Percentiles rank a stretch among this genome's conserved stretches.
These are phyloP conservation scores for Ogataea angusta DNA, from an alignment of 805 yeast species.

Conservation along the genomic window DNA sequence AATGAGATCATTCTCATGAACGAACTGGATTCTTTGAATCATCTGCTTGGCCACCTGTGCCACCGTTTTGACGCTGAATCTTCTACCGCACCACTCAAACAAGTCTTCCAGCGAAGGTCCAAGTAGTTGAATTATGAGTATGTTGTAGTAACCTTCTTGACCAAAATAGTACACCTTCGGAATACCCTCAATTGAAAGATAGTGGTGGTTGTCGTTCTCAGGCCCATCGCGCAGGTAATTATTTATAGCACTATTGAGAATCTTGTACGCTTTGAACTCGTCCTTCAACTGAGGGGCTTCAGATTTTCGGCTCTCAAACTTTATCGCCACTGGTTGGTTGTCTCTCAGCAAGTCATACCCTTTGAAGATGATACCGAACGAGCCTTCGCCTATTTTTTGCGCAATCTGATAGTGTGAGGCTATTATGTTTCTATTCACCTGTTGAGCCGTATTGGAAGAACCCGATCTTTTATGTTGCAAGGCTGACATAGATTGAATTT, in stretches of 20 bases:
- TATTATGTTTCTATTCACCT: constrained; percentile 31
- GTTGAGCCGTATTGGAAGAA: constrained; percentile 20
- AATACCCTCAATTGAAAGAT: constrained; percentile 48
- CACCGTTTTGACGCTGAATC: constrained; percentile 67
- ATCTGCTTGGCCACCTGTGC: constrained; percentile 74
- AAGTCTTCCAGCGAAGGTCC: constrained; percentile 85
- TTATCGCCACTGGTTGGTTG: constrained; percentile 63
- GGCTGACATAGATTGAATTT: constrained; percentile 4
- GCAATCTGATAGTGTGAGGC: constrained; percentile 76
- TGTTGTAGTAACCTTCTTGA: constrained; percentile 79
- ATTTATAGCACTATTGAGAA: constrained; percentile 52
- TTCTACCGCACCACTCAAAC: constrained; percentile 85
- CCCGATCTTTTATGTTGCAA: constrained; percentile 17
- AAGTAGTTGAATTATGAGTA: constrained; percentile 68
- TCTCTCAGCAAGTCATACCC: constrained; percentile 71
- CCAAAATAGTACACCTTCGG: constrained; percentile 86
- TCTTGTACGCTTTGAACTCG: constrained; percentile 75
- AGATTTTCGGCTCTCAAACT: constrained; percentile 75
- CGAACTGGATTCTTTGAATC: constrained; percentile 68
- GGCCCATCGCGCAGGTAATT: constrained; percentile 27
- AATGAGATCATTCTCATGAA: constrained; percentile 73
- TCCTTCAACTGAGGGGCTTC: constrained; percentile 84
- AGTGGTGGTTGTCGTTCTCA: constrained; percentile 23
- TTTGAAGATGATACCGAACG: constrained; percentile 81
- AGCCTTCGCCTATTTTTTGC: constrained; percentile 83